Evolutionary conservation across 768 basidiomycete species (phyloP).

Genomic region (Macrolepiota albuminosa): DNA sequence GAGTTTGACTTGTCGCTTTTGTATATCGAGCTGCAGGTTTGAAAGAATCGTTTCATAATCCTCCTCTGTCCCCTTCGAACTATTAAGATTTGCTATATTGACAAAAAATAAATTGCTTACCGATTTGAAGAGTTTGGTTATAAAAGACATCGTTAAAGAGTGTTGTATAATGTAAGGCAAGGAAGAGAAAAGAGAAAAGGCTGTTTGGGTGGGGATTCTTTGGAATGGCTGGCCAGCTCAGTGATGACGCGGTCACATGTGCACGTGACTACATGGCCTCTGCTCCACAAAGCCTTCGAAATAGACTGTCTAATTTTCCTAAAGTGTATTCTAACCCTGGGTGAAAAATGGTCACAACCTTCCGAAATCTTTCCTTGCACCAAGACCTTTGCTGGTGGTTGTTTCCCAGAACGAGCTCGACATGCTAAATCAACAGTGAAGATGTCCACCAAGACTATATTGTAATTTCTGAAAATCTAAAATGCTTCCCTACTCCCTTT

Average conservation of each 20-base stretch:
- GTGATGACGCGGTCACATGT: conserved; percentile 7
- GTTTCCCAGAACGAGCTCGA: background rate
- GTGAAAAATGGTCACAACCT: background rate
- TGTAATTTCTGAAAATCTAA: too few relatives aligned
- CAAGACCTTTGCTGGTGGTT: background rate
- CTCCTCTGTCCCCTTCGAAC: conserved; percentile 49
- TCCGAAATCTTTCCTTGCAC: background rate
- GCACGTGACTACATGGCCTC: conserved; percentile 3
- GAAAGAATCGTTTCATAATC: conserved; percentile 78
- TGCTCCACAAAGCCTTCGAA: too few relatives aligned
- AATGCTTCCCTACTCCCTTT: background rate
- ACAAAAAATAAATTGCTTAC: conserved; percentile 1
- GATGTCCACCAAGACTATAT: background rate
- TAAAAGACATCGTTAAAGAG: conserved; percentile 16
- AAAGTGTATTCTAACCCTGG: too few relatives aligned
- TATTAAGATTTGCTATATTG: background rate
- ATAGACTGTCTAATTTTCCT: too few relatives aligned
- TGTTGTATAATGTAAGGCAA: background rate
- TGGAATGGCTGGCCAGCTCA: conserved; percentile 7
- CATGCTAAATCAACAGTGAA: background rate
- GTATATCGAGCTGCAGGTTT: conserved; percentile 60
- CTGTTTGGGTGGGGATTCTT: background rate
- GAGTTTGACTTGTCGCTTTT: conserved; percentile 67
- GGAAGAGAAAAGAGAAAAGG: background rate
- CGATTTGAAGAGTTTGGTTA: conserved; percentile 11